phyloP scores from a whole-genome alignment of 2,329 filamentous ascomycete genomes.

The Fusarium compactum region DNA sequence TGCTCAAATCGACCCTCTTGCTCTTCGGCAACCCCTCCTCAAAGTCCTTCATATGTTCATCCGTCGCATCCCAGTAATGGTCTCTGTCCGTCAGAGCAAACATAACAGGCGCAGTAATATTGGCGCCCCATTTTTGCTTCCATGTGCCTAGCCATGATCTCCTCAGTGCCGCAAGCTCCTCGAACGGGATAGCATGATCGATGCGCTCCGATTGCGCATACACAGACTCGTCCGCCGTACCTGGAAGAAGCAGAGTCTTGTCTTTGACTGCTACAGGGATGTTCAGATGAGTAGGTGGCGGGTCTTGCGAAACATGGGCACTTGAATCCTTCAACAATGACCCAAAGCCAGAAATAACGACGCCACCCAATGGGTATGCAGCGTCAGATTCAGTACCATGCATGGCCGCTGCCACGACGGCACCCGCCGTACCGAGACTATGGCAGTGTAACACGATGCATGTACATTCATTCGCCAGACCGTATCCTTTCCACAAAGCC shows the following conservation, averaged over 20 bases:
- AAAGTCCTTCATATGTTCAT: slow-evolving; percentile 37
- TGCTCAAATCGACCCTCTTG: slow-evolving; percentile 32
- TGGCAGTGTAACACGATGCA: slow-evolving; percentile 36
- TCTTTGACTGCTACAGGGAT: slow-evolving; percentile 37
- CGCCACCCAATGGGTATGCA: slow-evolving; percentile 33
- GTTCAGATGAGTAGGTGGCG: slow-evolving; percentile 24
- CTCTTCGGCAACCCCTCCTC: slow-evolving; percentile 22
- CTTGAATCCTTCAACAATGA: slow-evolving; percentile 29
- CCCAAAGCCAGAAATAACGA: slow-evolving; percentile 36
- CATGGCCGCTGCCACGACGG: slow-evolving; percentile 31
- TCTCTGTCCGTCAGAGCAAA: slow-evolving; percentile 27
- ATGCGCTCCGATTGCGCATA: slow-evolving; percentile 30
- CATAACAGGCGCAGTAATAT: slow-evolving; percentile 35
- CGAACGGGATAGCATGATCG: slow-evolving; percentile 34
- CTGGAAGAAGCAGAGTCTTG: slow-evolving; percentile 29
- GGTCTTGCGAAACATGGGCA: slow-evolving; percentile 11
- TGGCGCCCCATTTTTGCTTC: slow-evolving; percentile 35
- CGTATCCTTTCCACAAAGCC: slow-evolving; percentile 32
- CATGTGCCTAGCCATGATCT: slow-evolving; percentile 31
- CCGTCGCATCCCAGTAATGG: slow-evolving; percentile 34
- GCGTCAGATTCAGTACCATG: slow-evolving; percentile 3
- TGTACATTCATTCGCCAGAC: slow-evolving; percentile 28
- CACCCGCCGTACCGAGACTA: slow-evolving; percentile 37
- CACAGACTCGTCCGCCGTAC: slow-evolving; percentile 32
- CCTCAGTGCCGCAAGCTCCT: slow-evolving; percentile 28